Evolutionary conservation across 176 grass and related monocot genomes (phyloP), one percentile per base, ranked within the genome.

Genomic region (Saccharum officinarum): DNA sequence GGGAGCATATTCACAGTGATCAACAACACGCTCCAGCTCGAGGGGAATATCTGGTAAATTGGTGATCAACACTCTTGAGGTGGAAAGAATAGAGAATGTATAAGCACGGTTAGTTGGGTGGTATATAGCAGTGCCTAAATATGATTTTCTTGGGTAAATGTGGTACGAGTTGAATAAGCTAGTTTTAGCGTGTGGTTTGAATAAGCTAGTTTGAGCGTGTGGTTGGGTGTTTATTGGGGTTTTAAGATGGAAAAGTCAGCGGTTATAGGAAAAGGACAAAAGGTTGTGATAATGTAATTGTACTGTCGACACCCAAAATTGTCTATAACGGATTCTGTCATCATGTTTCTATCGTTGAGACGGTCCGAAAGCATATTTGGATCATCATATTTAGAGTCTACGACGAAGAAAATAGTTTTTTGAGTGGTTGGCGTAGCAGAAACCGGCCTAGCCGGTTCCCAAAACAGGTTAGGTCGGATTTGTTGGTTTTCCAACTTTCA

Each of bases 1-100:
- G 0, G 65, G 80, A 39, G 86, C 73, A 6, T 92, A 86, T 34
- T 68, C 79, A 25, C 86, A 84, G 40, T 90, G 84, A 90, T 57
- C 14, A 11, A 30, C 54, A 59, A 5, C 18, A 37, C 34, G 14
- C 26, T 77, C 16, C 71, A 55, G 57, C 42, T 78, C 3, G 0
- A 71, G 25, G 52, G n/a, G 23, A 49, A n/a, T 47, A 22, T 54
- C 52, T 55, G 28, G 26, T 47, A 10, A 47, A 47, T 47, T 47
- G 14, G 6, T 80, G 68, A 80, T 54, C 8, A 62, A 5, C 78
- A 45, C 65, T 15, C 79, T 42, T 31, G 49, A 64, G 59, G 34
- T 73, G 8, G 13, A 77, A 40, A 34, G 22, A 75, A 64, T 0
- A 33, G 39, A 79, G 1, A 26, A 69, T 31, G 14, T 54, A 66